Conservation (phyloP, 2,329 filamentous ascomycete genomes). For the Plectosphaerella cucumerina region DNA sequence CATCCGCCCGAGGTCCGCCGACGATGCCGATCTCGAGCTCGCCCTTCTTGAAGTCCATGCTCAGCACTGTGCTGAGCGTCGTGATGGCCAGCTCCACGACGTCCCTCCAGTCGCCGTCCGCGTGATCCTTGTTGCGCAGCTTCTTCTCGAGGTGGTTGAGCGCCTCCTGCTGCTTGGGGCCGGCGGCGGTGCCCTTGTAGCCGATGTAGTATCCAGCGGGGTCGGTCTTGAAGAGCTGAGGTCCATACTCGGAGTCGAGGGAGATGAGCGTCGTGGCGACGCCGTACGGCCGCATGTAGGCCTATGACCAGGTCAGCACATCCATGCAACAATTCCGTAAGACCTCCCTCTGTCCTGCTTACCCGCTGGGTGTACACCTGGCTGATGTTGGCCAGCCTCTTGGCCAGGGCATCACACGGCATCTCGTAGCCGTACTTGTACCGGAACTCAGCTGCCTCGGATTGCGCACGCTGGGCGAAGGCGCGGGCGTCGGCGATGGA, state of each 20-base stretch:
- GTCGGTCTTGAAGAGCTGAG: constrained; percentile 97
- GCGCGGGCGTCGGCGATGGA: constrained; percentile 97
- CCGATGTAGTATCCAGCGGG: constrained; percentile 97
- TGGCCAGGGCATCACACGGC: constrained; percentile 94
- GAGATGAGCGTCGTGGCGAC: constrained; percentile 95
- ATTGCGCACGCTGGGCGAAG: constrained; percentile 86
- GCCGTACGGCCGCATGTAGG: constrained; percentile 96
- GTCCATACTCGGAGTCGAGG: constrained; percentile 85
- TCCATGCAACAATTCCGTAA: constrained; percentile 3
- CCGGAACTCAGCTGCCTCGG: constrained; percentile 94
- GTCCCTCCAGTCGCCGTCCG: constrained; percentile 91
- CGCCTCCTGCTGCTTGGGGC: constrained; percentile 97
- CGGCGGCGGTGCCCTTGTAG: constrained; percentile 96
- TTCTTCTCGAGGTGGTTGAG: constrained; percentile 99
- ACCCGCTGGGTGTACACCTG: constrained; percentile 98
- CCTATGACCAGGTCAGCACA: constrained; percentile 39
- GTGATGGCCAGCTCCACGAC: constrained; percentile 96
- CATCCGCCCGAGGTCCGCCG: constrained; percentile 78
- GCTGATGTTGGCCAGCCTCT: constrained; percentile 97
- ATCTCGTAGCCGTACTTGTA: constrained; percentile 99
- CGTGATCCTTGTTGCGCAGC: constrained; percentile 96
- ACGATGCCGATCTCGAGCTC: constrained; percentile 98
- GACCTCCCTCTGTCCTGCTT: constrained; percentile 19
- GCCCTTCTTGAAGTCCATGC: constrained; percentile 99
- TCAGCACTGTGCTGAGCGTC: constrained; percentile 90